These are phyloP conservation scores for Gnomoniopsis sp. DNA, from an alignment of 2,329 filamentous ascomycete species.

Conservation along the genomic window DNA sequence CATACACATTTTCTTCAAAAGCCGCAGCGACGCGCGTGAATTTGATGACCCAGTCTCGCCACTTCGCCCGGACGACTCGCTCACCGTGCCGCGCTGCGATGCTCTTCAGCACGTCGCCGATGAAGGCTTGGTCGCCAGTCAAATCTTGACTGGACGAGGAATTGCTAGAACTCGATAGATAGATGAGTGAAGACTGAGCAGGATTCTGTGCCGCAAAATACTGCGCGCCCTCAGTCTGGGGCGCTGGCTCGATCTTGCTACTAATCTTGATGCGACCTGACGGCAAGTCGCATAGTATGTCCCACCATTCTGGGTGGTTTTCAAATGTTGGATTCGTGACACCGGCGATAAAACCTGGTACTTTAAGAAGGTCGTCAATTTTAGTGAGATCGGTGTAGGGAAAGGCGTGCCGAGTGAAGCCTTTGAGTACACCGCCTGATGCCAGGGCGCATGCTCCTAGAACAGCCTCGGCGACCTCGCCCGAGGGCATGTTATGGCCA, in stretches of 20 bases:
- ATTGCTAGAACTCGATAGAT: conserved; percentile 36
- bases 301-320: conserved; percentile 96
- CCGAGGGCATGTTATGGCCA: conserved; percentile 90
- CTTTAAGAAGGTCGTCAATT: conserved; percentile 91
- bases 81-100: conserved; percentile 86
- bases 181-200: conserved; percentile 47
- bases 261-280: conserved; percentile 94
- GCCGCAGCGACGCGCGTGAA: conserved; percentile 90
- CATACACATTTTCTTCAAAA: conserved; percentile 94
- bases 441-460: conserved; percentile 92
- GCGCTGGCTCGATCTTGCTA: conserved; percentile 76
- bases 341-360: conserved; percentile 95
- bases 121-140: conserved; percentile 85
- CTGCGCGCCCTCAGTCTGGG: conserved; percentile 76
- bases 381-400: conserved; percentile 98
- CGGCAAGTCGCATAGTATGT: conserved; percentile 88
- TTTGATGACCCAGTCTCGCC: conserved; percentile 90
- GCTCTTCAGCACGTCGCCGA: conserved; percentile 78
- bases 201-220: conserved; percentile 85
- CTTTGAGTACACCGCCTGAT: conserved; percentile 85
- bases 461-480: conserved; percentile 96
- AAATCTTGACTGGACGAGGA: conserved; percentile 53
- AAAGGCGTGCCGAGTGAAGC: conserved; percentile 94
- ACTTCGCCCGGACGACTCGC: conserved; percentile 85
- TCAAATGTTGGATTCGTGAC: conserved; percentile 97